Evolutionary conservation across 1,284 basidiomycete species (phyloP).

Genomic region (Trichosporon ovoides): DNA sequence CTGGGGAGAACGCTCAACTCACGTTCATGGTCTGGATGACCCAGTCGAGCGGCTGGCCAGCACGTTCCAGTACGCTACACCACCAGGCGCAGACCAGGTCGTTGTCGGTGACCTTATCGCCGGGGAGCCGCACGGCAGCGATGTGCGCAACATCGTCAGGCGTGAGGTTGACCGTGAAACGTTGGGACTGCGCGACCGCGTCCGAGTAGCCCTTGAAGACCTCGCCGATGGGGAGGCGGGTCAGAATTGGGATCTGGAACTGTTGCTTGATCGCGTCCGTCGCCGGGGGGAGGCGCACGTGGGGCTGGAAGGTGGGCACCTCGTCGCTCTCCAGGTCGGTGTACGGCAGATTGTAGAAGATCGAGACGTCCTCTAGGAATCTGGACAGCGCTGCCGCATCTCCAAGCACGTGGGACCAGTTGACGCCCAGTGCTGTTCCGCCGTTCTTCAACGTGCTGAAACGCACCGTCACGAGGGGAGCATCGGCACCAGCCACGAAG

Average conservation of each 20-base stretch:
- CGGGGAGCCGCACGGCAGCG: conserved; percentile 4
- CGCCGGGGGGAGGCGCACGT: conserved; percentile 18
- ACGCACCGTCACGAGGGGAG: conserved; percentile 22
- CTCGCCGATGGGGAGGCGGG: conserved; percentile 6
- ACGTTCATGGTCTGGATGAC: conserved; percentile 28
- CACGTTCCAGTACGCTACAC: conserved; percentile 22
- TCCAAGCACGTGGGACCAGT: conserved; percentile 25
- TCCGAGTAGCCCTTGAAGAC: conserved; percentile 16
- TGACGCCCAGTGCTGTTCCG: conserved; percentile 24
- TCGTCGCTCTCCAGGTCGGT: conserved; percentile 18
- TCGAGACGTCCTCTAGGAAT: conserved; percentile 24
- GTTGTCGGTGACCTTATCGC: conserved; percentile 18
- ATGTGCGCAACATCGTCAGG: conserved; percentile 18
- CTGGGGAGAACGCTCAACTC: background rate
- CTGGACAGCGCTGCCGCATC: conserved; percentile 22
- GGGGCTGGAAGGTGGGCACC: conserved; percentile 20
- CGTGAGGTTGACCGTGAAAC: conserved; percentile 14
- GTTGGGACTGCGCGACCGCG: conserved; percentile 3
- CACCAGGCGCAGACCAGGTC: conserved; percentile 30
- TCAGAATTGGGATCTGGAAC: conserved; percentile 14
- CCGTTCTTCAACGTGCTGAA: conserved; percentile 18
- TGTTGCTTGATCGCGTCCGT: conserved; percentile 11
- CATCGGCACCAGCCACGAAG: conserved; percentile 19
- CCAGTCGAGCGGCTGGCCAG: conserved; percentile 18
- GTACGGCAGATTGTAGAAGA: conserved; percentile 24